Percentiles rank a stretch among this genome's conserved stretches.
Conservation (phyloP, 495 filamentous ascomycete genomes). For the Podospora bellae-mahoneyi region DNA sequence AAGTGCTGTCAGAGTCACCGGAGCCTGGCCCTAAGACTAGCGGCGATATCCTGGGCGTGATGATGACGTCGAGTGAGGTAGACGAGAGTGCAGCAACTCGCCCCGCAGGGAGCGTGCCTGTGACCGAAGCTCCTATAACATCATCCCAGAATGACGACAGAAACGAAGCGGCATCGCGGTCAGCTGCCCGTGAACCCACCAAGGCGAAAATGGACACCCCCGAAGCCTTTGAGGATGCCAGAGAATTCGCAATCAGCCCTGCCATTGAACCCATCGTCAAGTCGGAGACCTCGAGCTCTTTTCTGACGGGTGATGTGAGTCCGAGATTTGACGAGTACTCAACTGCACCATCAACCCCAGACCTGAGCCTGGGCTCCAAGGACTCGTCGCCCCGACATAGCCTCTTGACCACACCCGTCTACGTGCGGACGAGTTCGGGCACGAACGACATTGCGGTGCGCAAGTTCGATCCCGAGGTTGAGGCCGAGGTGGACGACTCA, state of each 20-base stretch:
- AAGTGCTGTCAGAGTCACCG: not conserved
- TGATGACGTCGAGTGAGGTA: slow-evolving; percentile 13
- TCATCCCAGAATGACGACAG: slow-evolving; percentile 7
- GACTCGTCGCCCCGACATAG: slow-evolving; percentile 39
- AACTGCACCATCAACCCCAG: slow-evolving; percentile 41
- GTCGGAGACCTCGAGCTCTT: slow-evolving; percentile 11
- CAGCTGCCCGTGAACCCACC: not conserved
- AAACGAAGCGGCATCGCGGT: not conserved
- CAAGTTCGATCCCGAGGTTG: slow-evolving; percentile 14
- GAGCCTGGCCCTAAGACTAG: not conserved
- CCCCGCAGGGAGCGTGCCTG: slow-evolving; percentile 8
- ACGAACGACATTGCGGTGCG: slow-evolving; percentile 17
- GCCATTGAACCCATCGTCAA: slow-evolving; percentile 13
- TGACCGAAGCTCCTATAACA: not conserved
- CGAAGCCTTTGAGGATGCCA: slow-evolving; percentile 24
- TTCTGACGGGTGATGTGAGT: slow-evolving; percentile 5
- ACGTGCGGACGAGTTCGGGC: slow-evolving; percentile 19
- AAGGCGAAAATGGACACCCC: slow-evolving; percentile 29
- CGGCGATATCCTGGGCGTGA: not conserved
- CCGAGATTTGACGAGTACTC: slow-evolving; percentile 30
- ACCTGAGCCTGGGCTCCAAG: slow-evolving; percentile 29
- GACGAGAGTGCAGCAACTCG: not conserved
- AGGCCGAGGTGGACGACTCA: slow-evolving; percentile 24
- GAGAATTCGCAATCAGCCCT: slow-evolving; percentile 20
- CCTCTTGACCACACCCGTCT: slow-evolving; percentile 30